phyloP scores from a whole-genome alignment of 176 grass and related monocot species.

The Sorghum bicolor region Sorghum_bicolor_NCBIv3 NC_012874.2:66493001-66493500 shows the following conservation, averaged over 20 bases:
- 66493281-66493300: conserved; percentile 45
- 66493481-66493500: background rate
- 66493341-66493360: conserved; percentile 67
- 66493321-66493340: conserved; percentile 59
- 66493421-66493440: conserved; percentile 73
- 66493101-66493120: background rate
- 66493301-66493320: conserved; percentile 69
- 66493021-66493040: conserved; percentile 24
- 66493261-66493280: background rate
- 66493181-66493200: conserved; percentile 61
- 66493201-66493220: conserved; percentile 59
- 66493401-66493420: conserved; percentile 67
- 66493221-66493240: conserved; percentile 68
- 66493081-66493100: background rate
- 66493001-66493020: conserved; percentile 56
- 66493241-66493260: conserved; percentile 19
- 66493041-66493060: conserved; percentile 10
- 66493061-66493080: conserved; percentile 20
- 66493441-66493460: conserved; percentile 43
- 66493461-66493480: background rate
- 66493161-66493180: conserved; percentile 44
- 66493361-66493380: conserved; percentile 56
- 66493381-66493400: conserved; percentile 75
- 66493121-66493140: conserved; percentile 13
- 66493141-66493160: conserved; percentile 67